phyloP scores from a whole-genome alignment of 257 asterid genomes.

The Rehmannia glutinosa region DNA sequence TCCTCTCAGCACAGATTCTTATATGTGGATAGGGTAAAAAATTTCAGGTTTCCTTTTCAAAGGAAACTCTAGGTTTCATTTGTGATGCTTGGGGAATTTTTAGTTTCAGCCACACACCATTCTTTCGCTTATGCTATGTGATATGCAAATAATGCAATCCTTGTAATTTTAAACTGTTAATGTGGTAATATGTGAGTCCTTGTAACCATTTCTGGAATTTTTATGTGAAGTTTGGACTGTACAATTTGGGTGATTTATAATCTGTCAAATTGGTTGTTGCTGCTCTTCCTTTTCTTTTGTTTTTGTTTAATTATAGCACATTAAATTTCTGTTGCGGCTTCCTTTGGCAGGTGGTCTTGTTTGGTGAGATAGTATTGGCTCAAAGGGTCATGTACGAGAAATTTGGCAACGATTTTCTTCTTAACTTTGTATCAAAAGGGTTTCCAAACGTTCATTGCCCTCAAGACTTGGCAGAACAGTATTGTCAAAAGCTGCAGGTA shows the following conservation, averaged over 20 bases:
- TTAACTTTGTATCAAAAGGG: conserved; percentile 68
- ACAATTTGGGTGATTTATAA: background rate
- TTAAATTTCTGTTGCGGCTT: conserved; percentile 5
- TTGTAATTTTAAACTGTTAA: too few relatives aligned
- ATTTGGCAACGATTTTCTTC: conserved; percentile 77
- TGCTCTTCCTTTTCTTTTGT: background rate
- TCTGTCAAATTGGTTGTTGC: background rate
- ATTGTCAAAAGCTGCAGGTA: conserved; percentile 88
- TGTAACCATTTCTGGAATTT: too few relatives aligned
- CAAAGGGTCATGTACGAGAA: conserved; percentile 93
- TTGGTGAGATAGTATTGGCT: conserved; percentile 75
- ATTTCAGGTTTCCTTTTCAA: too few relatives aligned
- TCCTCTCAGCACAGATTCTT: too few relatives aligned
- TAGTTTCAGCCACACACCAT: too few relatives aligned
- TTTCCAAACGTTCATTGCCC: conserved; percentile 67
- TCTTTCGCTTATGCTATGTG: too few relatives aligned
- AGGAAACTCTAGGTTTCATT: too few relatives aligned
- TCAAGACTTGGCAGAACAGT: conserved; percentile 81
- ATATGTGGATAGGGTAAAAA: too few relatives aligned
- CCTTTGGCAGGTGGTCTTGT: conserved; percentile 57
- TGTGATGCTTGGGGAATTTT: too few relatives aligned
- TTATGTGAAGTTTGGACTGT: background rate
- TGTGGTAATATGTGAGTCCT: too few relatives aligned
- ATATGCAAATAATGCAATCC: too few relatives aligned
- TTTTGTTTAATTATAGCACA: background rate